phyloP scores from a whole-genome alignment of 1,284 basidiomycete genomes.

The Peniophora sp. region DNA sequence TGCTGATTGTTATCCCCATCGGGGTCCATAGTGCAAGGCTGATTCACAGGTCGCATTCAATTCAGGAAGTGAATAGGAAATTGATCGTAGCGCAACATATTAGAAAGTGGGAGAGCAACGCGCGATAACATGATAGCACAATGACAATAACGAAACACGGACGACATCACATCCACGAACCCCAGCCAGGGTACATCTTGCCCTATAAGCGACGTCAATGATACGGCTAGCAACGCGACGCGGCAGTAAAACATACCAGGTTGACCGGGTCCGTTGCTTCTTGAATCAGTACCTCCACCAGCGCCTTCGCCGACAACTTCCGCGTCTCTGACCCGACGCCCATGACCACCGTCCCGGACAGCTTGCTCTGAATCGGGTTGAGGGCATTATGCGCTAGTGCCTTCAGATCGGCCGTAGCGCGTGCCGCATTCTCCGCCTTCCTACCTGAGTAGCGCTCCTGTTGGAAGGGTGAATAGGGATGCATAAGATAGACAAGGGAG shows the following conservation, averaged over 20 bases:
- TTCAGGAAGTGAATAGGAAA: too few species aligned
- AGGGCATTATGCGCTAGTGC: slow-evolving; percentile 69
- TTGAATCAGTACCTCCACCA: slow-evolving; percentile 86
- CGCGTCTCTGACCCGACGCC: slow-evolving; percentile 42
- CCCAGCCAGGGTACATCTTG: slow-evolving; percentile 85
- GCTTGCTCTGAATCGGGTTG: slow-evolving; percentile 75
- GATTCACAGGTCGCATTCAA: too few species aligned
- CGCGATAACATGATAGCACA: too few species aligned
- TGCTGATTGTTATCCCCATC: too few species aligned
- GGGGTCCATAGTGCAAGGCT: too few species aligned
- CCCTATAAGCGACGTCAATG: slow-evolving; percentile 29
- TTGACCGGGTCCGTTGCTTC: slow-evolving; percentile 73
- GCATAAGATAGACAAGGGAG: slow-evolving; percentile 4
- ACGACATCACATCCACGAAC: slow-evolving; percentile 59
- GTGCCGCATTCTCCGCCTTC: slow-evolving; percentile 30
- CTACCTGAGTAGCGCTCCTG: slow-evolving; percentile 22
- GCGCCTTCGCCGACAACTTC: slow-evolving; percentile 75
- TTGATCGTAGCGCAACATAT: too few species aligned
- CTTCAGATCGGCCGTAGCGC: slow-evolving; percentile 44
- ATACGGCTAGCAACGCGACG: slow-evolving; percentile 4
- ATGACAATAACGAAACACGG: neutral
- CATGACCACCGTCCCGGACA: slow-evolving; percentile 59
- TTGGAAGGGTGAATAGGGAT: neutral
- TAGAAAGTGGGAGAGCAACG: too few species aligned
- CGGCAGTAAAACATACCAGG: slow-evolving; percentile 45